Evolutionary conservation across 2,329 filamentous ascomycete species (phyloP), one percentile per base, ranked within the genome.

Genomic region (Aspergillus luchuensis): DNA sequence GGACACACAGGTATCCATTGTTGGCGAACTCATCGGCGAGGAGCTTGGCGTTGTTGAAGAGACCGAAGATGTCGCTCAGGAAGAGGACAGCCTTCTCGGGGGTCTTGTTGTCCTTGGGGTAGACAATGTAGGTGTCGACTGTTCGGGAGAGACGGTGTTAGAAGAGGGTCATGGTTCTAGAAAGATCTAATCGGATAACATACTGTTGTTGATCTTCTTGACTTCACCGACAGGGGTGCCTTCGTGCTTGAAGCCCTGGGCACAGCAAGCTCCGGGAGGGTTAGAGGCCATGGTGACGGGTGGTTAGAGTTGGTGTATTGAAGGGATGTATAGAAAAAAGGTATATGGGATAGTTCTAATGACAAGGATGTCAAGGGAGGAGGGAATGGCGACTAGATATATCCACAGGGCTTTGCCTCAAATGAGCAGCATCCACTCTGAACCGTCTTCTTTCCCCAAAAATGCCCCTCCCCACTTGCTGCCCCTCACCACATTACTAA

Each of bases 21-120:
- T 85, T 85, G 59, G 91, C 91, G 73, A 84, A 90, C 70, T 90
- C 85, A 79, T 93, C 91, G 61, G 90, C 90, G 68, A 92, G 84
- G 63, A 90, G 79, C 76, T 88, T 76, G 70, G 80, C 78, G 75
- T 89, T 87, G 74, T 76, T 75, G 72, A 82, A 85, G 66, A 86
- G 80, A 65, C 86, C 86, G 62, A 87, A 82, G 63, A 87, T 80
- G 67, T 89, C 87, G 61, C 82, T 80, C 57, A 86, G 70, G 66
- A 87, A 79, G 51, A 89, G 61, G 66, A 88, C 77, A 56, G 84
- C 85, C 58, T 82, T 82, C 30, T 83, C 78, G 21, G 82, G 66
- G 55, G 61, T 84, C 68, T 77, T 76, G 68, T 81, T 82, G 67
- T 80, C 74, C 61, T 82, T 76, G 30, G 84, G 84, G 65, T 83